These are phyloP conservation scores for Xenoacremonium recifei DNA, from an alignment of 2,329 filamentous ascomycete species.

Conservation along the genomic window DNA sequence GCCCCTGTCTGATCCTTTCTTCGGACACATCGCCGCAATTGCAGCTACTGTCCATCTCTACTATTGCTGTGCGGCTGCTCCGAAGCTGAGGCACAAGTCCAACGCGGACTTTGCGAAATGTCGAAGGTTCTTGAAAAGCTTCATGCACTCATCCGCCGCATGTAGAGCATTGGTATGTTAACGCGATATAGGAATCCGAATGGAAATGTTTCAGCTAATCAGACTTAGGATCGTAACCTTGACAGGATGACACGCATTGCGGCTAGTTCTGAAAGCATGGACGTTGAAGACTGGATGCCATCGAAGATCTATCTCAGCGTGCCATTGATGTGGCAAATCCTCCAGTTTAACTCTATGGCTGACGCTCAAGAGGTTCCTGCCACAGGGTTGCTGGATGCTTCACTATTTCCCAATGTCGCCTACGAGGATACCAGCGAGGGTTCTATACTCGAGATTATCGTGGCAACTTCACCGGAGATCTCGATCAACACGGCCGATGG, in stretches of 20 bases:
- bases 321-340: constrained; percentile 51
- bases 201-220: constrained; percentile 7
- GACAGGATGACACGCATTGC: constrained; percentile 50
- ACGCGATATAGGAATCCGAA: not conserved
- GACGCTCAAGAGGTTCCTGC: constrained; percentile 34
- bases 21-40: constrained; percentile 50
- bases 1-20: constrained; percentile 49
- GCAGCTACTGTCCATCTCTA: constrained; percentile 54
- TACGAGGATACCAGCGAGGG: constrained; percentile 34
- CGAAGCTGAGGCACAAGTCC: constrained; percentile 48
- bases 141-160: constrained; percentile 45
- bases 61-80: constrained; percentile 50
- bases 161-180: constrained; percentile 43
- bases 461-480: constrained; percentile 50
- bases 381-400: constrained; percentile 40
- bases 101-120: constrained; percentile 52
- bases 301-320: constrained; percentile 52
- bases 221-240: constrained; percentile 42
- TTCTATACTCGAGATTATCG: constrained; percentile 46
- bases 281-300: constrained; percentile 51
- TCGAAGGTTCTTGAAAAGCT: constrained; percentile 46
- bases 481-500: constrained; percentile 51
- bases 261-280: constrained; percentile 45
- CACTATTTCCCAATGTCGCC: constrained; percentile 32
- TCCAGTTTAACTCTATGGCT: constrained; percentile 45